phyloP scores from a whole-genome alignment of 768 basidiomycete genomes.

The Podaxis sp. region DNA sequence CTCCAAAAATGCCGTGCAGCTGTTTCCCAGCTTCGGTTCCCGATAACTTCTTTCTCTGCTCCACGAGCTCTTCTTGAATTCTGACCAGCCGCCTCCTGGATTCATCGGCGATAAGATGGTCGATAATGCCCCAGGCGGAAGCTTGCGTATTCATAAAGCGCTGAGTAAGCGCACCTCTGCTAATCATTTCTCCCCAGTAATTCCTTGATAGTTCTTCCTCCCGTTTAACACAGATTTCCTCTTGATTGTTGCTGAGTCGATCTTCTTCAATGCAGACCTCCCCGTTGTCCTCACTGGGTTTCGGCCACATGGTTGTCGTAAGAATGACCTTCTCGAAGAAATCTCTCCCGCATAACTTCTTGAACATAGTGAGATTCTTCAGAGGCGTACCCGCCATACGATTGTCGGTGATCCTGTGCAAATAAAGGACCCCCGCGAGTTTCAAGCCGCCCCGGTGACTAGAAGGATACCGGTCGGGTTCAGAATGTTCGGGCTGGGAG shows the following conservation, averaged over 20 bases:
- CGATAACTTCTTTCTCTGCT: neutral
- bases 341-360: slow-evolving; percentile 9
- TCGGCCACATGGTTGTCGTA: slow-evolving; percentile 14
- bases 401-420: slow-evolving; percentile 14
- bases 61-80: slow-evolving; percentile 14
- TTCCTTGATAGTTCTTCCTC: slow-evolving; percentile 8
- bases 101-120: neutral
- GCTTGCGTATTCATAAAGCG: neutral
- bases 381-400: slow-evolving; percentile 13
- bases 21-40: slow-evolving; percentile 8
- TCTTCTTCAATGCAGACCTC: neutral
- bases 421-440: slow-evolving; percentile 14
- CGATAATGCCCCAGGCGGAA: slow-evolving; percentile 2
- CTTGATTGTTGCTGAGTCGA: neutral
- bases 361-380: slow-evolving; percentile 13
- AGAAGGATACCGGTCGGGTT: neutral
- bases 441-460: slow-evolving; percentile 17
- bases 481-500: neutral
- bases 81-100: neutral
- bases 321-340: slow-evolving; percentile 11
- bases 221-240: neutral
- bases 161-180: neutral
- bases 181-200: slow-evolving; percentile 11
- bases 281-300: too few relatives aligned
- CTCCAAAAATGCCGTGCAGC: neutral